Evolutionary conservation across 1,139 yeast species (phyloP), one percentile per base, ranked within the genome.

Genomic region (Suhomyces panamericanus): DNA sequence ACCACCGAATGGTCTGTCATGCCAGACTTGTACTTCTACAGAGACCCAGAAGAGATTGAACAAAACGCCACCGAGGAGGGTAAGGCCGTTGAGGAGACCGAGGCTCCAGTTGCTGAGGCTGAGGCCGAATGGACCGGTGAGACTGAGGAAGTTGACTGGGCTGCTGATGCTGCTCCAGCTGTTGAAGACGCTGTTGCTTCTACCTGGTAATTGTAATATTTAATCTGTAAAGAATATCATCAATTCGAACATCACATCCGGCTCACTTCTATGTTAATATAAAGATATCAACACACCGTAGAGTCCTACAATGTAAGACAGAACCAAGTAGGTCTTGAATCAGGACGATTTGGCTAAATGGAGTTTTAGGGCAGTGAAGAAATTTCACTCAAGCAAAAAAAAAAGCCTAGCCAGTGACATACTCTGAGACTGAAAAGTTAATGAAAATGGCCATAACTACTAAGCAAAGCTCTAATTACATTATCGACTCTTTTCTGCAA

Each of bases 21-120:
- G 99, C 98, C 98, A 78, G 99, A 93, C 82, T 85, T 91, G 79
- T 93, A 91, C 90, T 93, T 93, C 91, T 93, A 93, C 98, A 93
- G 99, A 86, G 97, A 93, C 81, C 99, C 99, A 71, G 99, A 93
- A 82, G 99, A 93, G 80, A 87, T 87, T 77, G 96, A 89, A 80
- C 89, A 85, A 73, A 79, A 83, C 69, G 77, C 83, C 61, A 82
- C 81, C 66, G 91, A 84, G 65, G 81, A 78, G 61, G 71, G 77
- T 62, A 80, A 78, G 64, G 72, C 75, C 56, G 60, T 61, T 54
- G 75, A 70, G 59, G 78, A 69, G 58, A 73, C 75, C 59, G 80
- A 71, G 64, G 80, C 77, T 61, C 81, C 77, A 66, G 72, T 61
- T 52, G 65, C 65, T 55, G 77, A 71, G 58, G 76, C 73, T 58